Percentiles rank a stretch among this genome's conserved stretches.
Evolutionary conservation across 164 flowering plant species (phyloP).

Genomic region (Aristolochia fimbriata): DNA sequence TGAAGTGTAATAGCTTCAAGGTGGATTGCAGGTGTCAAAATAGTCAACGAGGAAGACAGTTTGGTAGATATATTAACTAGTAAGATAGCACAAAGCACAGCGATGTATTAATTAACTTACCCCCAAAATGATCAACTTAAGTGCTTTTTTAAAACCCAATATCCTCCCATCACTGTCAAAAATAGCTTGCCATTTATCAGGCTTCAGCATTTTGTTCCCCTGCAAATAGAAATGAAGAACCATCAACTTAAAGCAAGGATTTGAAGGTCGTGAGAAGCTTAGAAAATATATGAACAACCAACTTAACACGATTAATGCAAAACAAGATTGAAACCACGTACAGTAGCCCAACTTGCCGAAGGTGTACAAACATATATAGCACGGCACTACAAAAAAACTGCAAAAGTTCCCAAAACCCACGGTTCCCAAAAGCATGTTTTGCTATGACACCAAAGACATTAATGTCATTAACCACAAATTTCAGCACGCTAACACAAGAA

Average conservation of each 20-base stretch:
- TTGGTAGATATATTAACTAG: not conserved
- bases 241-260: not conserved
- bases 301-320: not conserved
- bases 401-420: no score
- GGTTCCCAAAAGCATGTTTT: no score
- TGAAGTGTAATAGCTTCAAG: no score
- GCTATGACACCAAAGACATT: no score
- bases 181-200: slow-evolving; percentile 73
- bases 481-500: no score
- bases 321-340: not conserved
- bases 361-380: no score
- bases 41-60: not conserved
- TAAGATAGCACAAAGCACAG: no score
- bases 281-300: not conserved
- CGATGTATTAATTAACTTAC: slow-evolving; percentile 25
- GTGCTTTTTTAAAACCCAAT: slow-evolving; percentile 55
- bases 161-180: slow-evolving; percentile 71
- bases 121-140: slow-evolving; percentile 65
- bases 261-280: not conserved
- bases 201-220: slow-evolving; percentile 77
- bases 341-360: no score
- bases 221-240: slow-evolving; percentile 20
- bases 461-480: no score
- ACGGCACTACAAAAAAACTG: no score
- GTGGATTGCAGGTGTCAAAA: not conserved